Evolutionary conservation across 352 stramenopile species (phyloP).

Genomic region (Phytopythium chamaehyphon): DNA sequence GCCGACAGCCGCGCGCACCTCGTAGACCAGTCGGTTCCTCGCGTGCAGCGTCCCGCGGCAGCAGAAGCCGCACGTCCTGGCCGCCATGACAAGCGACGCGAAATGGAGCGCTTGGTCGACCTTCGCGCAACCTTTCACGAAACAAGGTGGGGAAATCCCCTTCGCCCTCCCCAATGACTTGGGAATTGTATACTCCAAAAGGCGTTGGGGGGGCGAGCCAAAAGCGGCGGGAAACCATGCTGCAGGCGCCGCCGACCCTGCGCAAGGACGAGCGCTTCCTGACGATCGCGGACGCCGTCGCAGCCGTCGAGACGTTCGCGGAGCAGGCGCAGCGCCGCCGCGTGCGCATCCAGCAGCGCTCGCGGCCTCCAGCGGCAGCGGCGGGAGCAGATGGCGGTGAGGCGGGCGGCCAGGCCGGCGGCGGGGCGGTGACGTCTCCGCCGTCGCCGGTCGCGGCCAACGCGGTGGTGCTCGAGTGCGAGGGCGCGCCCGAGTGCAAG

Average conservation of each 20-base stretch:
- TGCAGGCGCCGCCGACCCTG: conserved; percentile 20
- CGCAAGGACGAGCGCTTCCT: conserved; percentile 61
- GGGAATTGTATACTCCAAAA: no score
- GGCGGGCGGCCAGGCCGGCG: background rate
- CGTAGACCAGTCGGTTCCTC: conserved; percentile 52
- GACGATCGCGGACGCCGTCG: conserved; percentile 59
- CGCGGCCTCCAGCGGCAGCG: conserved; percentile 2
- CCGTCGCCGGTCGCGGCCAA: conserved; percentile 20
- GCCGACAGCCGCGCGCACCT: conserved; percentile 26
- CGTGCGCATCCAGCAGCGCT: conserved; percentile 43
- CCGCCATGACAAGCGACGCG: no score
- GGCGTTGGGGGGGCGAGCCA: no score
- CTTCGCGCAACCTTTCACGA: no score
- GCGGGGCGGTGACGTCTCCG: background rate
- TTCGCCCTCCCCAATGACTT: no score
- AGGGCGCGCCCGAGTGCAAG: conserved; percentile 61
- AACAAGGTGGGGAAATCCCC: background rate
- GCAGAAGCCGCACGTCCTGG: conserved; percentile 56
- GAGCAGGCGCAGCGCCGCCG: conserved; percentile 47
- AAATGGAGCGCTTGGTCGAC: no score
- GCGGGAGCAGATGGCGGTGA: no score
- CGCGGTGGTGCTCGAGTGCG: conserved; percentile 56
- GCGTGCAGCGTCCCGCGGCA: conserved; percentile 36
- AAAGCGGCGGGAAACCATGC: background rate
- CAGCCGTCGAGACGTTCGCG: conserved; percentile 55